Percentiles rank a stretch among this genome's conserved stretches.
Conservation (phyloP, 2,329 filamentous ascomycete genomes). For the Colletotrichum echinochloae region DNA sequence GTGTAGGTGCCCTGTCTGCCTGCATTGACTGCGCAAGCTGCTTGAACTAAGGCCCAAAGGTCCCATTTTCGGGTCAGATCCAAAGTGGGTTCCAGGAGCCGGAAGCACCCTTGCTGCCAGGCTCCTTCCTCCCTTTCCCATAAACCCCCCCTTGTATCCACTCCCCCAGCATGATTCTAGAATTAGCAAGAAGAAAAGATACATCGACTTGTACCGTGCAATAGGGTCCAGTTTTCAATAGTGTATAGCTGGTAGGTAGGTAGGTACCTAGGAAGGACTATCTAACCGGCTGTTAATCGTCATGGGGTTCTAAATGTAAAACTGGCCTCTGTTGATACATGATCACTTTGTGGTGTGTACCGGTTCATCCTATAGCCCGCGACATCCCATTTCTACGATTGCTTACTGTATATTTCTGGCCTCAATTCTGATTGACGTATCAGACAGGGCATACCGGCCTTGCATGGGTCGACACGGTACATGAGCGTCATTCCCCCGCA, state of each 20-base stretch:
- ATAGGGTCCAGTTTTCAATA: not conserved
- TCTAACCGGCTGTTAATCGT: not conserved
- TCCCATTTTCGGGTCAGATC: slow-evolving; percentile 9
- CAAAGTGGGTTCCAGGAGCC: slow-evolving; percentile 34
- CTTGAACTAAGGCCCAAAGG: slow-evolving; percentile 3
- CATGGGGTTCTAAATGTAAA: not conserved
- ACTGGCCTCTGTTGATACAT: not conserved
- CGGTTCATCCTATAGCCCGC: not conserved
- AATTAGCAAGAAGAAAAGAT: slow-evolving; percentile 40
- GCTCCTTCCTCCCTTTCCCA: slow-evolving; percentile 23
- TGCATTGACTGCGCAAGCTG: not conserved
- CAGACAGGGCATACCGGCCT: slow-evolving; percentile 25
- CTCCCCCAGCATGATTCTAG: slow-evolving; percentile 35
- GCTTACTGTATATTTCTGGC: not conserved
- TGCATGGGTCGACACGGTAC: slow-evolving; percentile 5
- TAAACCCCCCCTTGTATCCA: slow-evolving; percentile 26
- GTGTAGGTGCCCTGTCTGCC: not conserved
- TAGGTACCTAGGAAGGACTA: not conserved
- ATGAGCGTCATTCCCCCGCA: slow-evolving; percentile 26
- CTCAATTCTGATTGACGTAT: slow-evolving; percentile 26
- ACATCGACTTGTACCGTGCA: slow-evolving; percentile 30
- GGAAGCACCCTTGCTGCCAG: slow-evolving; percentile 28
- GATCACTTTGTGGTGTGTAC: too few species aligned
- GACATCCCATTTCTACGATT: not conserved
- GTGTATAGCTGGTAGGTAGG: not conserved